phyloP scores from a whole-genome alignment of 305 asterid genomes.

The Fraxinus latifolia region DNA sequence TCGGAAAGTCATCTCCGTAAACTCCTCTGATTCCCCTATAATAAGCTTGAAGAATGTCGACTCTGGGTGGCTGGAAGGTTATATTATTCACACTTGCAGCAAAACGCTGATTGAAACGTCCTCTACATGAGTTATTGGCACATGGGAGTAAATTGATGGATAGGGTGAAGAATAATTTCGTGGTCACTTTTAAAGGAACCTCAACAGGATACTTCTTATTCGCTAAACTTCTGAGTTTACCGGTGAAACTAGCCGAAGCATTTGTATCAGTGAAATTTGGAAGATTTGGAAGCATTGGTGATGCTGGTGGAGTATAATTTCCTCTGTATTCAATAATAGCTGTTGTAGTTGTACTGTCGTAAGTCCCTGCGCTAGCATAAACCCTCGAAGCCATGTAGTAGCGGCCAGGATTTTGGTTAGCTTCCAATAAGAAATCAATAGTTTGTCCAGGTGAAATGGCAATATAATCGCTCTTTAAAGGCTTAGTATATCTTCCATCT shows the following conservation, averaged over 20 bases:
- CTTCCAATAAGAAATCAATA: constrained; percentile 44
- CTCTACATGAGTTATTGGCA: constrained; percentile 26
- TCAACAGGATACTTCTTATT: constrained; percentile 31
- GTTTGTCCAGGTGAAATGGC: constrained; percentile 62
- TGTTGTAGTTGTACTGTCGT: constrained; percentile 35
- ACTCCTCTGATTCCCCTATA: constrained; percentile 30
- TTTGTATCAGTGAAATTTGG: constrained; percentile 22
- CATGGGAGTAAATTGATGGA: constrained; percentile 46
- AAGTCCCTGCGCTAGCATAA: constrained; percentile 7
- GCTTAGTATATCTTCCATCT: constrained; percentile 58
- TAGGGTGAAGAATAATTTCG: constrained; percentile 34
- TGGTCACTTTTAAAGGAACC: constrained; percentile 38
- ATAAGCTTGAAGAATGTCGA: constrained; percentile 40
- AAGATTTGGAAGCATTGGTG: constrained; percentile 33
- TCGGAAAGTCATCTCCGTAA: constrained; percentile 40
- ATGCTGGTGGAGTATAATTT: constrained; percentile 31
- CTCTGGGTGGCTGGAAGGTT: constrained; percentile 35
- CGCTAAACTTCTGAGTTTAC: constrained; percentile 38
- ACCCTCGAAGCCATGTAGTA: constrained; percentile 54
- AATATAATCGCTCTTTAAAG: constrained; percentile 34
- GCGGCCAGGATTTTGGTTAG: constrained; percentile 44
- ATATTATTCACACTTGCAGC: constrained; percentile 46
- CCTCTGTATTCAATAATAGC: constrained; percentile 36
- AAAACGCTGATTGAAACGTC: constrained; percentile 24
- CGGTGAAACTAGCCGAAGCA: constrained; percentile 33